phyloP scores from a whole-genome alignment of 1,139 yeast species.

The Arxiozyma telluris region DNA sequence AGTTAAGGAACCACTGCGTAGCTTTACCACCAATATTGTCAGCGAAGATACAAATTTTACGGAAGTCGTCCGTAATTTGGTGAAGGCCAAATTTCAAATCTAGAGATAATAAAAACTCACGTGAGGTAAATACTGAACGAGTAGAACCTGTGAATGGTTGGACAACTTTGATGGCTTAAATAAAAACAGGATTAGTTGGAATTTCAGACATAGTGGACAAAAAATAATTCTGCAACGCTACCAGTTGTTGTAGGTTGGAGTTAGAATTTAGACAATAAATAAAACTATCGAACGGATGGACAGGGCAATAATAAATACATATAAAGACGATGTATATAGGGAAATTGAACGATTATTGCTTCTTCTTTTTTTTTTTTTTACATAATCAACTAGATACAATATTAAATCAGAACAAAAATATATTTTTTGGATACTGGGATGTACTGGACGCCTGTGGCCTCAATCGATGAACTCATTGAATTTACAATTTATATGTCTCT shows the following conservation, averaged over 20 bases:
- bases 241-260: neutral
- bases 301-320: too few species aligned
- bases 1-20: neutral
- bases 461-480: too few species aligned
- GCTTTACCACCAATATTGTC: neutral
- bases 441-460: too few species aligned
- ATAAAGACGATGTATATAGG: too few species aligned
- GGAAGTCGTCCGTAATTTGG: neutral
- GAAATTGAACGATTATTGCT: too few species aligned
- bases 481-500: too few species aligned
- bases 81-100: neutral
- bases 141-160: constrained; percentile 2
- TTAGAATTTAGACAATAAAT: too few species aligned
- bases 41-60: neutral
- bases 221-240: neutral
- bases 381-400: too few species aligned
- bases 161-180: neutral
- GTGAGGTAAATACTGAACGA: neutral
- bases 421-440: too few species aligned
- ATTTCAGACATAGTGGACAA: neutral
- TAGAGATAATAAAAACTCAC: neutral
- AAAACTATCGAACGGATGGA: too few species aligned
- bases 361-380: too few species aligned
- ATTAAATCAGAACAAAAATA: too few species aligned
- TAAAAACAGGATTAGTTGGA: neutral